Percentiles rank a stretch among this genome's conserved stretches.
These are phyloP conservation scores for Cerrena zonata DNA, from an alignment of 1,284 basidiomycete genomes.

Conservation along the genomic window DNA sequence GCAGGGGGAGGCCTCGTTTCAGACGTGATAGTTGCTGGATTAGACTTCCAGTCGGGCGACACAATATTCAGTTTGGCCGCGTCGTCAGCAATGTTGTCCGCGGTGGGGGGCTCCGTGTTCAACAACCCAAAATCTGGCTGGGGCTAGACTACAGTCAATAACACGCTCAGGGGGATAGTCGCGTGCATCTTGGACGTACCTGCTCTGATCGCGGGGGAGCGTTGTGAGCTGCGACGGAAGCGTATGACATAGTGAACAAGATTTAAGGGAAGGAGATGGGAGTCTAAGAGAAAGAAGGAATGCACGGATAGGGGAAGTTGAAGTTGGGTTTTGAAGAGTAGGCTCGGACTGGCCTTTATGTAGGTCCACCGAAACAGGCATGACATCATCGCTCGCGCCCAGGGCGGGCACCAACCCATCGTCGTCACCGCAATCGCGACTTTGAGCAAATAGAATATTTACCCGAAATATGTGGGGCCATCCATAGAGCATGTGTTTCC, in stretches of 20 bases:
- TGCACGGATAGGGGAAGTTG: not conserved
- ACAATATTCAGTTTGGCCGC: constrained; percentile 52
- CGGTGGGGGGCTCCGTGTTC: constrained; percentile 45
- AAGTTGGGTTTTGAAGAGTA: not conserved
- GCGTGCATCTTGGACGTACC: constrained; percentile 22
- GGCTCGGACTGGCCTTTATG: not conserved
- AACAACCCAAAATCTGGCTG: constrained; percentile 57
- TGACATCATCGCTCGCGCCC: constrained; percentile 6
- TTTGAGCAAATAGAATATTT: no score
- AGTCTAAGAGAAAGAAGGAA: constrained; percentile 3
- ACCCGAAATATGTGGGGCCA: no score
- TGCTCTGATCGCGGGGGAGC: constrained; percentile 43
- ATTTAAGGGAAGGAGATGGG: not conserved
- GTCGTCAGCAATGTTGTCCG: constrained; percentile 41
- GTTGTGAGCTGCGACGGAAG: constrained; percentile 55
- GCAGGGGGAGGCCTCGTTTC: not conserved
- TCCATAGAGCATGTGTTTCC: no score
- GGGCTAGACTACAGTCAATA: constrained; percentile 35
- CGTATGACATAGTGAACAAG: constrained; percentile 56
- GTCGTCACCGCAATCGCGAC: no score
- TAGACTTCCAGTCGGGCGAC: constrained; percentile 41
- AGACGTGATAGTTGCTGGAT: constrained; percentile 41
- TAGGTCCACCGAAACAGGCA: not conserved
- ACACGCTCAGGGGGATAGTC: not conserved
- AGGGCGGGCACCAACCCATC: not conserved